Base-by-base conservation (phyloP, 1,284 basidiomycete species). In the Apiotrichum domesticum region DNA sequence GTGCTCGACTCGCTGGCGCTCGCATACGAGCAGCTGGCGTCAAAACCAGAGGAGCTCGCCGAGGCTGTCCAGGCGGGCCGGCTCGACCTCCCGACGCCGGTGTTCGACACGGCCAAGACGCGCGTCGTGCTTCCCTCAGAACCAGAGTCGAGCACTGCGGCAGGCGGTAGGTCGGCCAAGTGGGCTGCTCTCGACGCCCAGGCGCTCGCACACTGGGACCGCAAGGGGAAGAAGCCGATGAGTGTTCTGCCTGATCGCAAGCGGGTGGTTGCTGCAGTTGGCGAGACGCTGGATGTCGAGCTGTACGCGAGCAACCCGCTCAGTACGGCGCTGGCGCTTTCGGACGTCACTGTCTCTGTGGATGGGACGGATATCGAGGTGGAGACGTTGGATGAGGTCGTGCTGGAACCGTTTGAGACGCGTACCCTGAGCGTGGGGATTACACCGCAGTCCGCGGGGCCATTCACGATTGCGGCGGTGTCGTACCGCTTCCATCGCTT, bases 1-100 rank as follows among this genome's bases (percentile, higher is more conserved):
- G 76, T 77, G 35, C 61, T 82, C 52, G 75, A 79, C 45, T 79
- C 80, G 55, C 71, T 82, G 44, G 66, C 68, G 5, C 65, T 78
- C 13, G 80, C 81, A 3, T 80, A 78, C 66, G 76, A 73, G 70
- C 72, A 75, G 67, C 63, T 75, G 4, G 55, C 48, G 2, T 52
- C 63, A 14, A 66, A 67, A 34, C 71, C 72, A 0, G 67, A 75
- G 2, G 52, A 62, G 46, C 64, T 72, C 1, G 47, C 21, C 3
- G 65, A 56, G 9, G 58, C 63, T 1, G 59, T 64, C 6, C 52
- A 63, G 35, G 63, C 61, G 8, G 37, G 47, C 4, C 66, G 61
- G 54, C 51, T 75, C 5, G 58, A 63, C 8, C 57, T 75, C 8
- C 72, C 72, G 1, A 68, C 69, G 4, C 70, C 72, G 2, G 54